Base-by-base conservation (phyloP, 192 early-diverging fungal species). In the Spizellomyces punctatus region DNA sequence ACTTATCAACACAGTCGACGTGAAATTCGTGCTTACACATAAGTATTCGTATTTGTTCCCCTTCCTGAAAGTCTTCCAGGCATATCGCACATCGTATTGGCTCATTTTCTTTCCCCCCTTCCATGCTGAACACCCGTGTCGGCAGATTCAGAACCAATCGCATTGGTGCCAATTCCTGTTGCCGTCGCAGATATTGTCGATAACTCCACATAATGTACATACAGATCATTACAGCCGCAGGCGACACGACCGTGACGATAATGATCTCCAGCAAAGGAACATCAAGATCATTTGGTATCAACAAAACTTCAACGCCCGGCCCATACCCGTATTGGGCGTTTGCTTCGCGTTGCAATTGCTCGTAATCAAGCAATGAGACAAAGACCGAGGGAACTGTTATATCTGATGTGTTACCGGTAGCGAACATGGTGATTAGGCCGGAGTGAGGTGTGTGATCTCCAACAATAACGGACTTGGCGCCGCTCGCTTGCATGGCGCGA, bases 1-100 rank as follows among this genome's bases (percentile, higher is more conserved):
- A 84, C 72, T 83, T 89, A 71, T 99, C 96, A 41, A 99, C 89
- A 74, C 96, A 99, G 17, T 75, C 76, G 17, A 88, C 82, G 72
- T 99, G 96, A 71, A 92, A 98, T 68, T 93, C 86, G 74, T 99
- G 96, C 52, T 77, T 83, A 78, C 96, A 99, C 7, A 91, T 91
- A 54, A 99, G 77, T 9, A 91, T 83, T 10, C 95, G 78, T 21
- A 96, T 73, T 69, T 89, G 84, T 16, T 93, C 91, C 19, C 89
- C 92, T 68, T 91, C 88, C 14, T 82, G 78, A 83, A 91, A 98
- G 60, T 96, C 93, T 8, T 97, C 95, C 66, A 99, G 79, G 80
- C 96, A 99, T 36, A 99, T 96, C 6, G 91, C 88, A 78, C 96
- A 99, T 47, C 89, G 88, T 5, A 87, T 83, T 8, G 89, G 94